A percentile compares a stretch with the other conserved stretches of the same genome.
Evolutionary conservation across 2,329 filamentous ascomycete species (phyloP).

Genomic region (Epichloe typhina): DNA sequence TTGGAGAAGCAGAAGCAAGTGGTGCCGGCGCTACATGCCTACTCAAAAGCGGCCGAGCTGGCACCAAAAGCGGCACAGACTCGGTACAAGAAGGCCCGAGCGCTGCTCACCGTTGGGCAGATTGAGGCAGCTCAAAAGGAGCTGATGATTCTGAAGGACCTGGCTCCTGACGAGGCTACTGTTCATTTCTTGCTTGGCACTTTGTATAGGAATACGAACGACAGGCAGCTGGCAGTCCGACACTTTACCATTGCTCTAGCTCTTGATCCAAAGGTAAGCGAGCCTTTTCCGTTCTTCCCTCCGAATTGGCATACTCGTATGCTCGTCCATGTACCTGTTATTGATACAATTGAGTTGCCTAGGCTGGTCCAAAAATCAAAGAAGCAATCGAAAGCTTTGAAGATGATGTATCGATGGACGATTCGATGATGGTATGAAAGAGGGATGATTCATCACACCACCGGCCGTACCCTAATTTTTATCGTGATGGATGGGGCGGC

Average conservation of each 20-base stretch:
- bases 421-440: slow-evolving; percentile 44
- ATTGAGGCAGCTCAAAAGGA: slow-evolving; percentile 66
- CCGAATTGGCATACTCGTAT: background rate
- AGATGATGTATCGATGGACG: slow-evolving; percentile 59
- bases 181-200: slow-evolving; percentile 91
- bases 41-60: slow-evolving; percentile 68
- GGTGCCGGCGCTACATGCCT: slow-evolving; percentile 65
- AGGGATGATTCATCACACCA: no score
- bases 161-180: slow-evolving; percentile 87
- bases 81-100: slow-evolving; percentile 84
- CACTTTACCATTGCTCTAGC: slow-evolving; percentile 93
- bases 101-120: slow-evolving; percentile 62
- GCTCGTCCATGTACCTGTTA: background rate
- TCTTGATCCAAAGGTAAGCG: slow-evolving; percentile 87
- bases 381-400: slow-evolving; percentile 90
- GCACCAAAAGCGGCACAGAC: slow-evolving; percentile 71
- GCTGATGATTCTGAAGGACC: slow-evolving; percentile 74
- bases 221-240: slow-evolving; percentile 69
- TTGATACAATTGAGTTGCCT: background rate
- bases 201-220: slow-evolving; percentile 59
- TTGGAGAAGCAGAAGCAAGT: slow-evolving; percentile 81
- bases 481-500: background rate
- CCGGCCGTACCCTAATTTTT: no score
- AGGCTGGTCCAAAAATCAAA: slow-evolving; percentile 92
- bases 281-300: slow-evolving; percentile 12